Base-by-base conservation (phyloP, 495 filamentous ascomycete genomes). In the Xylaria venustula region DNA sequence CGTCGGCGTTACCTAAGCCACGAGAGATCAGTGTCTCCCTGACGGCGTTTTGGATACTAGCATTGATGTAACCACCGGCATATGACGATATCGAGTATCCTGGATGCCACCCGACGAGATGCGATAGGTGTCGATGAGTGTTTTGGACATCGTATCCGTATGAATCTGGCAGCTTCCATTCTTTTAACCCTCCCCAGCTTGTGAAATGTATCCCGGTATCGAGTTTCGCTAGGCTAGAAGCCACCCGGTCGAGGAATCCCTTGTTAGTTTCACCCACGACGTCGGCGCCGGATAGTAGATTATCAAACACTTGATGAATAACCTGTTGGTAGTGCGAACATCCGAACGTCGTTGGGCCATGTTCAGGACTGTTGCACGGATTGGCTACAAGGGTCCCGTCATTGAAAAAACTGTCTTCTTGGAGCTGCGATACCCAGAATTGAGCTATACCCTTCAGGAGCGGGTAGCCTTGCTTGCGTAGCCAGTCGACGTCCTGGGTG, bases 81-180 rank as follows among this genome's bases (percentile, higher is more conserved):
- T 61, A 71, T 1, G 69, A 70, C 20, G 77, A 71, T 60, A 78
- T 61, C 23, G 65, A 63, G 63, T 73, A 82, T n/a, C 80, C 81
- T 0, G 81, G 79, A 51, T 81, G 82, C 79, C 79, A 83, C 48
- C 82, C 82, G 17, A 69, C 64, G 22, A 84, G 76, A 53, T 82
- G 70, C 22, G 78, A 81, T n/a, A 85, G 71, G 58, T 84, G 81
- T 30, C 82, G 77, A 60, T 85, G 81, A 49, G 82, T 77, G 47
- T 73, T 76, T 25, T 74, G 50, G 30, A 67, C 57, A 51, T 83
- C 76, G 17, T 69, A 71, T 32, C 75, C 79, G 7, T 60, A 60
- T 0, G 47, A 52, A 9, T 60, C 58, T 3, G 58, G 58, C 15
- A 78, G 61, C 53, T 83, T 83, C 81, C 81, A 84, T 67, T 84